Evolutionary conservation across 2,329 filamentous ascomycete genomes (phyloP).

Genomic region (Exophiala dermatitidis): DNA sequence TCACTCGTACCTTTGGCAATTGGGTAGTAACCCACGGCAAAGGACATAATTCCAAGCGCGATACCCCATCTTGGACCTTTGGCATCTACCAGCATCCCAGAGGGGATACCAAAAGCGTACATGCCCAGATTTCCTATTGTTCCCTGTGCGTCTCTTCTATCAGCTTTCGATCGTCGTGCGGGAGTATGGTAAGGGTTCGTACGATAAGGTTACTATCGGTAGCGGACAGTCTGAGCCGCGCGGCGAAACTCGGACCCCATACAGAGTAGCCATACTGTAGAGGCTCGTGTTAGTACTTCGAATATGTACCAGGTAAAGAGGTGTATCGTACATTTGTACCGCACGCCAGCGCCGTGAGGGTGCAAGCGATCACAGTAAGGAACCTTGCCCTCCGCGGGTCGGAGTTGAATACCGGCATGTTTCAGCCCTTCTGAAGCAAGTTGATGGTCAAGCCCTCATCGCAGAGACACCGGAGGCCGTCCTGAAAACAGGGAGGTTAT

Average conservation of each 20-base stretch:
- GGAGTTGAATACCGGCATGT: constrained; percentile 10
- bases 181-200: constrained; percentile 30
- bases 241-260: constrained; percentile 93
- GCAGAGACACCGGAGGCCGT: background rate
- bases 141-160: constrained; percentile 41
- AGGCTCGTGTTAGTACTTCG: constrained; percentile 3
- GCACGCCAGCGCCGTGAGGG: constrained; percentile 75
- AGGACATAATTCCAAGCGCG: constrained; percentile 62
- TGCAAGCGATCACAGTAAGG: constrained; percentile 77
- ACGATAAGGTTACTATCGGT: constrained; percentile 89
- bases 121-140: constrained; percentile 63
- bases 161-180: constrained; percentile 4
- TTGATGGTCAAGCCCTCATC: constrained; percentile 8
- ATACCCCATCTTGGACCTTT: constrained; percentile 74
- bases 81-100: constrained; percentile 79
- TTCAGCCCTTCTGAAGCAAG: background rate
- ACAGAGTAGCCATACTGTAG: constrained; percentile 91
- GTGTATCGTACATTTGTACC: constrained; percentile 83
- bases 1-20: constrained; percentile 49
- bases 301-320: background rate
- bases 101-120: constrained; percentile 83
- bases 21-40: constrained; percentile 78
- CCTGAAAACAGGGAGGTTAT: background rate
- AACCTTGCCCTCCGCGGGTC: constrained; percentile 52
- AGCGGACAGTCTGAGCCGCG: constrained; percentile 77